Evolutionary conservation across 352 stramenopile species (phyloP).

Genomic region (Globisporangium alternatum): DNA sequence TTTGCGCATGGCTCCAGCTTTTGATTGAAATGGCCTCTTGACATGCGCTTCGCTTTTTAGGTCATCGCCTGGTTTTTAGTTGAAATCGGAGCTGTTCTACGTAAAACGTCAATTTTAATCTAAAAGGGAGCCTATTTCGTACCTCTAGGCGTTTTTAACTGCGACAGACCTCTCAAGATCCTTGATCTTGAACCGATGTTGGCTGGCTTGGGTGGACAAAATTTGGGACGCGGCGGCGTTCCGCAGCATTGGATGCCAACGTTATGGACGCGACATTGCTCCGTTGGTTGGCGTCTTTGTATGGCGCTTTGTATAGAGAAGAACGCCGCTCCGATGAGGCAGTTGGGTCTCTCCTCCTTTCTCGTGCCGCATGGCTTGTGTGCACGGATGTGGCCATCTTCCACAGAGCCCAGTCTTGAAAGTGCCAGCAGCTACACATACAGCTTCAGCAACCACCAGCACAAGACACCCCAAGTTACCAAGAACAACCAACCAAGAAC

Average conservation of each 20-base stretch:
- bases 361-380: neutral
- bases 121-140: no score
- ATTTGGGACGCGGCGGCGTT: neutral
- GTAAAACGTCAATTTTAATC: no score
- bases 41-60: no score
- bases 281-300: neutral
- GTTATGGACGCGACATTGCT: neutral
- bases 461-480: neutral
- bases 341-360: neutral
- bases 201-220: no score
- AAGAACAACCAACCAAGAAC: conserved; percentile 10
- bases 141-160: no score
- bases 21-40: no score
- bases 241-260: neutral
- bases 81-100: no score
- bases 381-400: neutral
- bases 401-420: conserved; percentile 6
- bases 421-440: conserved; percentile 4
- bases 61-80: no score
- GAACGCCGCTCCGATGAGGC: neutral
- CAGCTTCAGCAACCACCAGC: neutral
- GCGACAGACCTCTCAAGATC: no score
- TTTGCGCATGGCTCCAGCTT: no score
- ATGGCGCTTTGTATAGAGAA: neutral
- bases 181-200: no score